Base-by-base conservation (phyloP, 75 land plant genomes). In the Cupressus sempervirens region DNA sequence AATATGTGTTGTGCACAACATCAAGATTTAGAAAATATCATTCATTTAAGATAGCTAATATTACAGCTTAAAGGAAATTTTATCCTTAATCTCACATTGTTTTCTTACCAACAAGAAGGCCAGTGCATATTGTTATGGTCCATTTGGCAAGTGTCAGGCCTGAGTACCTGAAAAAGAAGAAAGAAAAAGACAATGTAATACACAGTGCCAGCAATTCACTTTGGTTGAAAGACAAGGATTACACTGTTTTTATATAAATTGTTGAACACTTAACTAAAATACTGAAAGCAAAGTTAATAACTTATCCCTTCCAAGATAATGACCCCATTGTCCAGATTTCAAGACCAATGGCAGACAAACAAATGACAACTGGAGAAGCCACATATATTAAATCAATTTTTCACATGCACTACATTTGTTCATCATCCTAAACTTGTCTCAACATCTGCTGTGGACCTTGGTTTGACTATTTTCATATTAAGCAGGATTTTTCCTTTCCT, bases 91-190 rank as follows among this genome's bases (percentile, higher is more conserved):
- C 67, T 56, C 81, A 40, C 18, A 84, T 58, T 40, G 36, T n/a
- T 65, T 29, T 86, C 90, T 84, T 84, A 89, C 90, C 90, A 67
- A 89, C 90, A 84, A 89, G 90, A 80, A 88, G 58, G 53, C 90
- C 90, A 48, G 85, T 84, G 56, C 70, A 65, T 43, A 89, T 88
- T 43, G 90, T 88, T 45, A 89, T 81, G 80, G 75, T 88, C 90
- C 90, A 89, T 58, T 89, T 89, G 43, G 90, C 90, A 70, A 89
- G 83, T 80, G 90, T 89, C 20, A 81, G 76, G 43, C 90, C 90
- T 36, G 90, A 88, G 83, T 88, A 89, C 83, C 90, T 89, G 89
- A 80, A 43, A 40, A 86, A 56, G 48, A 11, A 82, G 23, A 43
- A 29, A 81, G 36, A 43, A 82, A 14, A 41, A 1, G 30, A 45